Conservation (phyloP, 2,329 filamentous ascomycete genomes). For the Clonostachys solani region DNA sequence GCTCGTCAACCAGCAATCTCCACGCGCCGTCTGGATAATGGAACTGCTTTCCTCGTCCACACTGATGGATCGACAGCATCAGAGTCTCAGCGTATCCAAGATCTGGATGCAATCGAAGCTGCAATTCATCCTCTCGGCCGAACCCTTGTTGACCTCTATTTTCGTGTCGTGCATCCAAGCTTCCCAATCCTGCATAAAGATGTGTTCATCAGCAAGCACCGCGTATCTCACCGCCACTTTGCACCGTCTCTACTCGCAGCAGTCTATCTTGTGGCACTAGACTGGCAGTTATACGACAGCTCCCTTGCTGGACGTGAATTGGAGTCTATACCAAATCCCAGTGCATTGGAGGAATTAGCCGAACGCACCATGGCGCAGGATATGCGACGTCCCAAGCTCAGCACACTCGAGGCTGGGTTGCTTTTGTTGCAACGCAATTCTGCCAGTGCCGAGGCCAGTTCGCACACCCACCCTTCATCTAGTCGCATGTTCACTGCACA, state of each 20-base stretch:
- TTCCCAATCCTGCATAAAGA: slow-evolving; percentile 57
- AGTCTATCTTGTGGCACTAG: slow-evolving; percentile 58
- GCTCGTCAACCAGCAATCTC: no score
- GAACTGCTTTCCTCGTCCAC: slow-evolving; percentile 28
- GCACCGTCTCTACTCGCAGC: slow-evolving; percentile 55
- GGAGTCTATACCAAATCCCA: slow-evolving; percentile 16
- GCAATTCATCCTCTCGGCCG: slow-evolving; percentile 60
- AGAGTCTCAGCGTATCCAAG: slow-evolving; percentile 25
- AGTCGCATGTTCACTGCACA: slow-evolving; percentile 38
- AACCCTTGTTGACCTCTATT: slow-evolving; percentile 63
- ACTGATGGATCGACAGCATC: slow-evolving; percentile 26
- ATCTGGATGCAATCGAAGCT: slow-evolving; percentile 50
- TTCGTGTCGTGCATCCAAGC: slow-evolving; percentile 54
- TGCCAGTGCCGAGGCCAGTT: background rate
- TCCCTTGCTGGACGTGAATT: slow-evolving; percentile 31
- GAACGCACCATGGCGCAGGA: slow-evolving; percentile 30
- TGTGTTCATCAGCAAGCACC: slow-evolving; percentile 59
- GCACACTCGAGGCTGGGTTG: slow-evolving; percentile 50
- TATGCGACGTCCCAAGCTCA: slow-evolving; percentile 48
- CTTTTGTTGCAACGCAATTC: slow-evolving; percentile 39
- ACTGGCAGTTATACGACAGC: slow-evolving; percentile 57
- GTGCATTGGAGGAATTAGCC: slow-evolving; percentile 28
- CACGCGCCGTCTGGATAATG: slow-evolving; percentile 18
- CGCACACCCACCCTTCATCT: background rate
- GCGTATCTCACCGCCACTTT: slow-evolving; percentile 51